Conservation (phyloP, 208 protist species). For the Trypanosoma conorhini region DNA sequence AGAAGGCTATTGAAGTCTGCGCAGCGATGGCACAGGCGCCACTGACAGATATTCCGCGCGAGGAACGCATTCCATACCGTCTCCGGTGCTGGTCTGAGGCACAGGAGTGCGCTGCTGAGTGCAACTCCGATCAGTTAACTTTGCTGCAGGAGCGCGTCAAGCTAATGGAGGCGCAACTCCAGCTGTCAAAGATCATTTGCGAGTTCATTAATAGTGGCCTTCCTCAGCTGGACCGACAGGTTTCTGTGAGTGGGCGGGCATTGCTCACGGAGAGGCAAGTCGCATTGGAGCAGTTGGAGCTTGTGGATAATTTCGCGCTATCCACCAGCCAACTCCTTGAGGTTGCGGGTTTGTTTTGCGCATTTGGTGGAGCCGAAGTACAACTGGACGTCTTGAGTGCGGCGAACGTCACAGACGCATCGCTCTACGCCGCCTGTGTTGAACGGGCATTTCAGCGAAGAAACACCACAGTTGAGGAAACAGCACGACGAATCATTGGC, state of each 20-base stretch:
- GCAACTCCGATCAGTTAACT: conserved; percentile 64
- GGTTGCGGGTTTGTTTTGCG: conserved; percentile 75
- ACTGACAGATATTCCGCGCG: conserved; percentile 47
- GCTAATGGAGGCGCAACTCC: conserved; percentile 73
- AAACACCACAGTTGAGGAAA: conserved; percentile 44
- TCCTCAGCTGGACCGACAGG: conserved; percentile 39
- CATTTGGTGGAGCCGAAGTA: conserved; percentile 82
- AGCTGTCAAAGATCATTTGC: conserved; percentile 55
- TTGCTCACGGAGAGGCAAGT: conserved; percentile 67
- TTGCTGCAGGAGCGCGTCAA: conserved; percentile 67
- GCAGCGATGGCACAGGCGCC: conserved; percentile 65
- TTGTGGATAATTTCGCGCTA: conserved; percentile 58
- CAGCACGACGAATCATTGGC: conserved; percentile 61
- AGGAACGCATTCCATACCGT: conserved; percentile 73
- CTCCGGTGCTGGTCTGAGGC: conserved; percentile 72
- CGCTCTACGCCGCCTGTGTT: conserved; percentile 63
- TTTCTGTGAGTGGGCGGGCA: conserved; percentile 39
- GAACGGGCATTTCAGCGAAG: conserved; percentile 52
- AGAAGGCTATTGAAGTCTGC: conserved; percentile 74
- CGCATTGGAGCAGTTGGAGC: conserved; percentile 61
- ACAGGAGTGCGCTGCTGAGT: conserved; percentile 66
- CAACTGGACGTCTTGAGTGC: conserved; percentile 76
- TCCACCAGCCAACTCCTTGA: conserved; percentile 57
- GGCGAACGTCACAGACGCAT: conserved; percentile 57
- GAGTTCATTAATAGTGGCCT: conserved; percentile 65